These are phyloP conservation scores for Suillus cothurnatus DNA, from an alignment of 768 basidiomycete genomes.

Conservation along the genomic window DNA sequence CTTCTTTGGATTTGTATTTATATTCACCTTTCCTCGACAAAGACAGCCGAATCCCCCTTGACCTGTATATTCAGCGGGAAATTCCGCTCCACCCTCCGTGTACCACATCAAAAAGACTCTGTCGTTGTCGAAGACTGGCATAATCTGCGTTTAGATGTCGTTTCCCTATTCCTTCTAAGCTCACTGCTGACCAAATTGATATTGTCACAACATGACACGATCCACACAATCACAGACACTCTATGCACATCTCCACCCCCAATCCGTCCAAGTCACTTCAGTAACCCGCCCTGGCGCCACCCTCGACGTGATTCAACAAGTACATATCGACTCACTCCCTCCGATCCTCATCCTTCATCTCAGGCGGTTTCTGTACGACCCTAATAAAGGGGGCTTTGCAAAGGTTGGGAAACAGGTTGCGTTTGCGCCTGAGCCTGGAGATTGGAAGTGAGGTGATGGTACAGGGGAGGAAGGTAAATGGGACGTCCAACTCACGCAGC, in stretches of 20 bases:
- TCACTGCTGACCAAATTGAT: neutral
- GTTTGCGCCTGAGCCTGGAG: slow-evolving; percentile 77
- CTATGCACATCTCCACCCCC: slow-evolving; percentile 75
- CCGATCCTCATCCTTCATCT: slow-evolving; percentile 85
- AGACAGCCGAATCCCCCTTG: slow-evolving; percentile 82
- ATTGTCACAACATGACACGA: slow-evolving; percentile 58
- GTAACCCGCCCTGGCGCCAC: slow-evolving; percentile 56
- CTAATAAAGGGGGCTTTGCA: slow-evolving; percentile 69
- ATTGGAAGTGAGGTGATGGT: slow-evolving; percentile 71
- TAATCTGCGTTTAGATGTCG: slow-evolving; percentile 72
- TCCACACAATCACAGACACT: slow-evolving; percentile 82
- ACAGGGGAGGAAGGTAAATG: slow-evolving; percentile 46
- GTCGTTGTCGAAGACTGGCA: slow-evolving; percentile 93
- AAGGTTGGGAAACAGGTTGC: slow-evolving; percentile 84
- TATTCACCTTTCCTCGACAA: slow-evolving; percentile 49
- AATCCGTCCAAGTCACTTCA: slow-evolving; percentile 72
- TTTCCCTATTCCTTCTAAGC: neutral
- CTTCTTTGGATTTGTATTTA: neutral
- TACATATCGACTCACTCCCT: slow-evolving; percentile 81
- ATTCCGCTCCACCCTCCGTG: slow-evolving; percentile 80
- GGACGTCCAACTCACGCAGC: slow-evolving; percentile 43
- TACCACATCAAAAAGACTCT: slow-evolving; percentile 83
- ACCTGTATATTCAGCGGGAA: slow-evolving; percentile 93
- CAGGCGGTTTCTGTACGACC: slow-evolving; percentile 90
- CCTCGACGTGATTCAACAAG: slow-evolving; percentile 72